Evolutionary conservation across 495 filamentous ascomycete species (phyloP), one percentile per base, ranked within the genome.

Genomic region (Beverwykella pulmonaria): DNA sequence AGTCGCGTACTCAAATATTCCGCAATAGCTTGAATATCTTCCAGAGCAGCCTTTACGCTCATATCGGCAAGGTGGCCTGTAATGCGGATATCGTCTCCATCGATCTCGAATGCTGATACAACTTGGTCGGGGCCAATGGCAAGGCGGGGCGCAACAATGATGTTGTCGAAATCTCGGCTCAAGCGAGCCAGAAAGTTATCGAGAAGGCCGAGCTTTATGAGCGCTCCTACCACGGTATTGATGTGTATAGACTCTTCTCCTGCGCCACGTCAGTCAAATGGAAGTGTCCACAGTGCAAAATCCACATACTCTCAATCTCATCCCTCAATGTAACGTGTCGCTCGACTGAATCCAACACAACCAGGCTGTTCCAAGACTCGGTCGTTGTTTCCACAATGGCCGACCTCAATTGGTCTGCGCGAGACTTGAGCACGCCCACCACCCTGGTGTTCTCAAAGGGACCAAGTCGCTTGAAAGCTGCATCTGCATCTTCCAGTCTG

Each of bases 1-100:
- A 97, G 77, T 46, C 79, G 79, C 22, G 83, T 77, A 47, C 82
- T 81, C 2, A 97, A 75, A 71, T 90, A 94, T 1, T 78, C 78
- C 25, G 93, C 81, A 6, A 92, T 81, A 7, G 75, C 71, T 32
- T 81, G 79, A 1, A 95, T 75, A 71, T 92, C 87, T 15, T 74
- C 63, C 59, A 90, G 83, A 29, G 88, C 74, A 9, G 63, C 59
- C 9, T 64, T 71, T 17, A 59, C 50, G 23, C 49, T 71, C 55
- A 62, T 78, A 41, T 81, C 79, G 70, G 78, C 79, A 59, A 65
- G 59, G 26, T 57, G 47, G n/a, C 56, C 64, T 53, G 14, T 52
- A 32, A 53, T 70, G 32, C 54, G 70, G 27, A 80, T 71, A 26
- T 53, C 52, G 26, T 75, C 70, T 9, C 64, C 67, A 5, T 73